Evolutionary conservation across 805 yeast genomes (phyloP).

Genomic region (Candida yuanshanica): DNA sequence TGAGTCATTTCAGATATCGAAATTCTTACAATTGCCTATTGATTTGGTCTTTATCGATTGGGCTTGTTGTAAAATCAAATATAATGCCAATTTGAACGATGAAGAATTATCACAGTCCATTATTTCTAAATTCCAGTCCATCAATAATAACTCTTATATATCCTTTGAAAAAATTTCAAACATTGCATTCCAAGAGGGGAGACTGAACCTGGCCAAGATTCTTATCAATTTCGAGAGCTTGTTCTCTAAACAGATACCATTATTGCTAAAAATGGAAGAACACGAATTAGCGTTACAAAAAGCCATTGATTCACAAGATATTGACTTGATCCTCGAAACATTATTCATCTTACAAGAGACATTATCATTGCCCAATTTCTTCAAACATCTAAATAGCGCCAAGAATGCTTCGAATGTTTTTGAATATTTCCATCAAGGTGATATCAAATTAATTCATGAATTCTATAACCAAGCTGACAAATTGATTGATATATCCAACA

Average conservation of each 20-base stretch:
- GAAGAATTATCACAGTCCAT: slow-evolving; percentile 48
- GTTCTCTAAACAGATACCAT: slow-evolving; percentile 53
- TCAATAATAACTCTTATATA: slow-evolving; percentile 32
- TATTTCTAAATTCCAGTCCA: slow-evolving; percentile 35
- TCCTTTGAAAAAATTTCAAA: slow-evolving; percentile 56
- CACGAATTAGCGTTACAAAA: slow-evolving; percentile 61
- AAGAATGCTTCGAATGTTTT: slow-evolving; percentile 31
- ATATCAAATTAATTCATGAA: slow-evolving; percentile 40
- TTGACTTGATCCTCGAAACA: slow-evolving; percentile 53
- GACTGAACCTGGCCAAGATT: slow-evolving; percentile 58
- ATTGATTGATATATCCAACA: slow-evolving; percentile 38
- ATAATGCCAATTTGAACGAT: slow-evolving; percentile 51
- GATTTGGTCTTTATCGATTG: slow-evolving; percentile 63
- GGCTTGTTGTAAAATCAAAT: slow-evolving; percentile 68
- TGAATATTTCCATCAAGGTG: slow-evolving; percentile 29
- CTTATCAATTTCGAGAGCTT: slow-evolving; percentile 61
- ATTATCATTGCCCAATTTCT: slow-evolving; percentile 60
- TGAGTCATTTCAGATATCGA: slow-evolving; percentile 57
- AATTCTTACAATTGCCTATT: slow-evolving; percentile 40
- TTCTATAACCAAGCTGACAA: slow-evolving; percentile 63
- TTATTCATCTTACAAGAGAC: slow-evolving; percentile 47
- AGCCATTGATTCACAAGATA: slow-evolving; percentile 37
- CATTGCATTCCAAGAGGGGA: slow-evolving; percentile 76
- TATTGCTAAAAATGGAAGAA: slow-evolving; percentile 68
- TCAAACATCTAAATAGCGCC: slow-evolving; percentile 51